Conservation (phyloP, 2,329 filamentous ascomycete genomes). For the Periconia sp. region DNA sequence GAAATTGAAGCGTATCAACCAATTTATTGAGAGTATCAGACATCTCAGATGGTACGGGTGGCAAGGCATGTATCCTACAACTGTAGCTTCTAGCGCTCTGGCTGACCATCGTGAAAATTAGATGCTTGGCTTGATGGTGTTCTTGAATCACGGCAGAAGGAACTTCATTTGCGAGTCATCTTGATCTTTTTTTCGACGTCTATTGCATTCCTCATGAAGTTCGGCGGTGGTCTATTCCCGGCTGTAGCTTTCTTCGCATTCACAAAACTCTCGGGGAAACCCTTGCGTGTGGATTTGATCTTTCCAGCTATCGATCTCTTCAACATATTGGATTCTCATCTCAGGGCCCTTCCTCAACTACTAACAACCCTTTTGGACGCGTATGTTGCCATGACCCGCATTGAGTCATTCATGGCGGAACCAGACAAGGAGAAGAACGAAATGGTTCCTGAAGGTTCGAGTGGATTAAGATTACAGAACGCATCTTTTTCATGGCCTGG, state of each 20-base stretch:
- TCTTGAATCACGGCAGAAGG: slow-evolving; percentile 66
- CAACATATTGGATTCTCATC: slow-evolving; percentile 68
- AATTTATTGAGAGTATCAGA: slow-evolving; percentile 84
- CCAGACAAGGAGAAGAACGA: slow-evolving; percentile 68
- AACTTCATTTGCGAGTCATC: slow-evolving; percentile 66
- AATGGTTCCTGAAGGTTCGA: slow-evolving; percentile 38
- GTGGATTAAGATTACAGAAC: slow-evolving; percentile 54
- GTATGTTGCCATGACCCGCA: slow-evolving; percentile 76
- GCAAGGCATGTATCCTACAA: slow-evolving; percentile 51
- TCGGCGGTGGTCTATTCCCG: slow-evolving; percentile 74
- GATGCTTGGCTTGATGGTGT: slow-evolving; percentile 71
- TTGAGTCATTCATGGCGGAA: slow-evolving; percentile 85
- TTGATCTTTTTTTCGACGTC: slow-evolving; percentile 63
- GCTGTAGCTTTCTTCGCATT: slow-evolving; percentile 81
- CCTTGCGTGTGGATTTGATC: slow-evolving; percentile 76
- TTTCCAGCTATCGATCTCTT: slow-evolving; percentile 87
- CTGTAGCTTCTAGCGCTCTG: background rate
- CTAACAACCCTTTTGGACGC: slow-evolving; percentile 80
- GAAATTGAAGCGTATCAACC: slow-evolving; percentile 77
- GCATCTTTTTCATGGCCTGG: slow-evolving; percentile 83
- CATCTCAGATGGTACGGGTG: slow-evolving; percentile 82
- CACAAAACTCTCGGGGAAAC: slow-evolving; percentile 68
- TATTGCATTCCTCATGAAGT: slow-evolving; percentile 69
- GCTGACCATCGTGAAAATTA: background rate
- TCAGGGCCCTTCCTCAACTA: slow-evolving; percentile 74